Base-by-base conservation (phyloP, 441 rosid species). In the Corymbia citriodora region DNA sequence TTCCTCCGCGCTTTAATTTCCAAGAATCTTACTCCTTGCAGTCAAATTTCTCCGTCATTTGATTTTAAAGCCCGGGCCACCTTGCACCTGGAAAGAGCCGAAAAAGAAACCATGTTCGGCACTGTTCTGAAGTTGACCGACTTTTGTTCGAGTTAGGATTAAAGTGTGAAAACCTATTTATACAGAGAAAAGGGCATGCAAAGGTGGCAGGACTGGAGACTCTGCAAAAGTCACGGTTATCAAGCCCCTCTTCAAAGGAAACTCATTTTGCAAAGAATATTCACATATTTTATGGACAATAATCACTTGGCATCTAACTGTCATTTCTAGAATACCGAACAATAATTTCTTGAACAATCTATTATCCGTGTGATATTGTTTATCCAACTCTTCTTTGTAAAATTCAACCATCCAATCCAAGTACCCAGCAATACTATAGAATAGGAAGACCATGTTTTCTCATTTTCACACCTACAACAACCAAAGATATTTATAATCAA, bases 181-280 rank as follows among this genome's bases (percentile, higher is more conserved):
- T 27, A 7, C 25, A 12, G 6, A 27, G 29, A 0, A 27, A 27
- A 7, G 7, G 8, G n/a, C 8, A 2, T 11, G 68, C 3, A 61
- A 21, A 57, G 13, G 63, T 57, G 0, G 1, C 6, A 2, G 27
- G 27, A 1, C 27, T 57, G 27, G 63, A 3, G 2, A 57, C 13
- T 25, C 6, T 10, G 7, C 29, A 25, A 59, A 11, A 59, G 65
- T 59, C n/a, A 5, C n/a, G 7, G 0, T 59, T 9, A 29, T 4
- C 13, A 8, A 21, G 29, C 5, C 65, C 65, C 65, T 59, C 65
- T 1, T 25, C n/a, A 9, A 10, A 59, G 10, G n/a, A 59, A 59
- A 59, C 31, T 27, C 31, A 27, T 12, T 27, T 61, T 61, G n/a
- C n/a, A 15, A 61, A 29, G 68, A 27, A 18, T 25, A 61, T 14